Evolutionary conservation across 768 basidiomycete genomes (phyloP), one percentile per base, ranked within the genome.

Genomic region (Tephrocybe rancida): DNA sequence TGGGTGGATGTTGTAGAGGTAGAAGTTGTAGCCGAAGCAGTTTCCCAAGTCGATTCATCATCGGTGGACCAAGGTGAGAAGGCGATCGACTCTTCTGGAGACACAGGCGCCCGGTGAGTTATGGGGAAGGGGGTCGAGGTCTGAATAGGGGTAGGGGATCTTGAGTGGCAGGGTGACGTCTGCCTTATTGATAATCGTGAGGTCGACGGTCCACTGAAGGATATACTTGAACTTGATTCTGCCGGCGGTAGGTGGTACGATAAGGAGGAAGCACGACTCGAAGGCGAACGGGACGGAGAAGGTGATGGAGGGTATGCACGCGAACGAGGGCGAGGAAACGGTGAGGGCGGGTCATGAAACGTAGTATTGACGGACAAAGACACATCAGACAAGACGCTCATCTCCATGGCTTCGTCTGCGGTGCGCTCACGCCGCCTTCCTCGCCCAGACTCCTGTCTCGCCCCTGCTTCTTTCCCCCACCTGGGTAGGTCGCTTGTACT

Each of bases 31-130:
- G 73, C 75, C 16, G 88, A 90, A 27, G 82, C 83, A 2, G 86
- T 83, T 56, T 90, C 88, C 86, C 87, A 90, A 32, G 79, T 80
- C 6, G 85, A 89, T 52, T 90, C 88, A 58, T 88, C 89, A 52
- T 90, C 88, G 2, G 86, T 88, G 14, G 86, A 82, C 84, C 85
- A 90, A 1, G 87, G 80, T 0, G 87, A 88, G 52, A 73, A 63
- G 1, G 63, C 55, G n/a, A 67, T 48, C 11, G 74, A 67, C 30
- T 67, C 76, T 18, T 71, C 54, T 10, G 73, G 71, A 19, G 73
- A 73, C 21, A 65, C 46, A 35, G 72, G 61, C 50, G 61, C 60
- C 42, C 65, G 64, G 37, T 55, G 60, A 30, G 44, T 60, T 50
- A 41, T 61, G 43, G 63, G 66, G 27, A 67, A 62, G 41, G 70